These are phyloP conservation scores for Panaeolus papilionaceus DNA, from an alignment of 768 basidiomycete species.

Conservation along the genomic window DNA sequence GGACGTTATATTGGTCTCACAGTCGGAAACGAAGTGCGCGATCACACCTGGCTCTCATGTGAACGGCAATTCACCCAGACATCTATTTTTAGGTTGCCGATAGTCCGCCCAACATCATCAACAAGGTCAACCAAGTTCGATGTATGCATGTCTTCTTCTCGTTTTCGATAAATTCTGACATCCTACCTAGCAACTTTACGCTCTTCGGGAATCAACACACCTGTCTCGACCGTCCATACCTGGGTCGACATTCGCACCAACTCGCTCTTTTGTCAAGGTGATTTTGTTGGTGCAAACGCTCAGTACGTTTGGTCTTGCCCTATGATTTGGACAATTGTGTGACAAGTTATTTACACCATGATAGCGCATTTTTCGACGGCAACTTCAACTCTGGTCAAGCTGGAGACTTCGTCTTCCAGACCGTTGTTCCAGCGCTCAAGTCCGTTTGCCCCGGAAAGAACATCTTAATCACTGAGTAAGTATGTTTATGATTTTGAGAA, in stretches of 20 bases:
- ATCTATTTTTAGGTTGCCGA: constrained; percentile 25
- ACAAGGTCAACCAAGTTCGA: constrained; percentile 41
- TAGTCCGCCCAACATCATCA: constrained; percentile 38
- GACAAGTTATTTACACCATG: neutral
- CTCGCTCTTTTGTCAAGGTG: constrained; percentile 39
- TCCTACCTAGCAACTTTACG: constrained; percentile 35
- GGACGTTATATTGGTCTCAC: constrained; percentile 43
- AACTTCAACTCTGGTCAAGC: constrained; percentile 32
- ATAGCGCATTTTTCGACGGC: constrained; percentile 40
- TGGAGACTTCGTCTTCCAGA: constrained; percentile 40
- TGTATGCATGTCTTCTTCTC: constrained; percentile 33
- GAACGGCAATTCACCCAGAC: neutral
- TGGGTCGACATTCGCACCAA: constrained; percentile 43
- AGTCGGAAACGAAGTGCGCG: constrained; percentile 44
- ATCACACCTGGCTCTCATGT: no score
- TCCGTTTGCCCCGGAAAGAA: constrained; percentile 39
- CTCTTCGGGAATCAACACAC: constrained; percentile 39
- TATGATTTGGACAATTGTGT: neutral
- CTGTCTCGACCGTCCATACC: constrained; percentile 45
- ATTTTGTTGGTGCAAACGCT: constrained; percentile 33
- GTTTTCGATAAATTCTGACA: neutral
- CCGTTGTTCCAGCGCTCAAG: constrained; percentile 38
- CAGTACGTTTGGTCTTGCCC: neutral
- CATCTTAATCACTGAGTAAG: constrained; percentile 44
- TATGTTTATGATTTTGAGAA: constrained; percentile 21